Evolutionary conservation across 768 basidiomycete genomes (phyloP).

Genomic region (Naganishia friedmannii): DNA sequence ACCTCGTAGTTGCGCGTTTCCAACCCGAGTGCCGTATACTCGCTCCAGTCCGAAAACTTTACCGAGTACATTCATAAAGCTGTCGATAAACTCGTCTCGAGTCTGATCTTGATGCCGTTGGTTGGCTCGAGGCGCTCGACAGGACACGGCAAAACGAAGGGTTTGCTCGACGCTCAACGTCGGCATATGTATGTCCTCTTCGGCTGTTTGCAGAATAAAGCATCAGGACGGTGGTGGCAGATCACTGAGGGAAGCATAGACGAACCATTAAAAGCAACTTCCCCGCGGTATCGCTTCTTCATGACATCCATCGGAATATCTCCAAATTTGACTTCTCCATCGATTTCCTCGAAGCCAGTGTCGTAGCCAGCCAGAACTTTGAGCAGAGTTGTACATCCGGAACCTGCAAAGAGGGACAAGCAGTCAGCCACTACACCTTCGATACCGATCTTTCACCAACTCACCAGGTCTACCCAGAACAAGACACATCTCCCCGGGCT

Average conservation of each 20-base stretch:
- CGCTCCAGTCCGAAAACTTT: slow-evolving; percentile 29
- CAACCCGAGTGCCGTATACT: slow-evolving; percentile 21
- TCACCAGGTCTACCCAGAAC: slow-evolving; percentile 78
- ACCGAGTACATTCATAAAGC: slow-evolving; percentile 60
- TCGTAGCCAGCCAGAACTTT: slow-evolving; percentile 75
- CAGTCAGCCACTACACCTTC: not conserved
- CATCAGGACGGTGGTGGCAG: too few relatives aligned
- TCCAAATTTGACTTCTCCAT: slow-evolving; percentile 73
- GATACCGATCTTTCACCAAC: too few relatives aligned
- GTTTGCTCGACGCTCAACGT: slow-evolving; percentile 60
- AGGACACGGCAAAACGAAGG: slow-evolving; percentile 63
- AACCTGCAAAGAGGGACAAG: not conserved
- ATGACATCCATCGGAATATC: slow-evolving; percentile 68
- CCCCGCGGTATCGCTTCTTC: slow-evolving; percentile 65
- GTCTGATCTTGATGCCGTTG: slow-evolving; percentile 52
- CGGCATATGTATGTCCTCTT: slow-evolving; percentile 82
- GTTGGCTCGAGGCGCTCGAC: slow-evolving; percentile 58
- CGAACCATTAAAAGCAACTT: slow-evolving; percentile 62
- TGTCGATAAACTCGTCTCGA: slow-evolving; percentile 54
- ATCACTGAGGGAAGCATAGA: slow-evolving; percentile 16
- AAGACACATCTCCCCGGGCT: slow-evolving; percentile 65
- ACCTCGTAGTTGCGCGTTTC: slow-evolving; percentile 53
- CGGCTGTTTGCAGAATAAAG: not conserved
- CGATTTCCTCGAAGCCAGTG: slow-evolving; percentile 64
- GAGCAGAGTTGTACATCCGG: slow-evolving; percentile 63